phyloP scores from a whole-genome alignment of 2,329 filamentous ascomycete species.

The Colletotrichum sp. region DNA sequence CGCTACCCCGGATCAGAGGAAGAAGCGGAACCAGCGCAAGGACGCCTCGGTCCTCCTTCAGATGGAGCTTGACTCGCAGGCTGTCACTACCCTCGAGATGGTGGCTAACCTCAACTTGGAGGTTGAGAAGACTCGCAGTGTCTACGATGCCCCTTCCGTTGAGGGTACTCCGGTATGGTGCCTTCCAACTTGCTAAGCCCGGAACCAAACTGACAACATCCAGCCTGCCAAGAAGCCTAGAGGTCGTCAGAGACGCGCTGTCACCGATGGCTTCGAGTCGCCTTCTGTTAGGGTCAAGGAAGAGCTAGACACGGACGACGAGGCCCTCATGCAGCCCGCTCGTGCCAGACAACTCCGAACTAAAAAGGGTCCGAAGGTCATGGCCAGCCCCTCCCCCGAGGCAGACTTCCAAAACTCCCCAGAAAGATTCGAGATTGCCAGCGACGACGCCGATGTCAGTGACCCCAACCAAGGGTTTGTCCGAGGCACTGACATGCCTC shows the following conservation, averaged over 20 bases:
- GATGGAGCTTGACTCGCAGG: constrained; percentile 68
- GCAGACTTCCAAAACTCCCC: neutral
- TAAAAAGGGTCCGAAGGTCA: neutral
- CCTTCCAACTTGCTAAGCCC: neutral
- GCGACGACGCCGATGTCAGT: neutral
- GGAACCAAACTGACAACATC: neutral
- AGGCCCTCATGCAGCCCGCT: neutral
- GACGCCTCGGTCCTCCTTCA: constrained; percentile 71
- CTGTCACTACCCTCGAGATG: constrained; percentile 67
- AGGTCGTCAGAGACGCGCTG: constrained; percentile 1
- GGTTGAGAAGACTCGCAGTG: constrained; percentile 57
- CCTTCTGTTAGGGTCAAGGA: neutral
- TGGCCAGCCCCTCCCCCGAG: neutral
- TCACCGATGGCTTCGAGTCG: neutral
- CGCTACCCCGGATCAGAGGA: constrained; percentile 74
- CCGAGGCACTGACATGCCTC: neutral
- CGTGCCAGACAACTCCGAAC: neutral
- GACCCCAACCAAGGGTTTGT: neutral
- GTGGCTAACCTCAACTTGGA: constrained; percentile 63
- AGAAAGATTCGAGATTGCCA: constrained; percentile 2
- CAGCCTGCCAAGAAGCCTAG: neutral
- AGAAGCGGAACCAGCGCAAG: constrained; percentile 81
- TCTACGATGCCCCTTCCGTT: constrained; percentile 64
- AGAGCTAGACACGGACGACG: neutral
- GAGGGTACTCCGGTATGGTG: constrained; percentile 54